Percentiles rank a stretch among this genome's conserved stretches.
These are phyloP conservation scores for Debaryomyces tyrocola DNA, from an alignment of 805 yeast genomes.

Conservation along the genomic window DNA sequence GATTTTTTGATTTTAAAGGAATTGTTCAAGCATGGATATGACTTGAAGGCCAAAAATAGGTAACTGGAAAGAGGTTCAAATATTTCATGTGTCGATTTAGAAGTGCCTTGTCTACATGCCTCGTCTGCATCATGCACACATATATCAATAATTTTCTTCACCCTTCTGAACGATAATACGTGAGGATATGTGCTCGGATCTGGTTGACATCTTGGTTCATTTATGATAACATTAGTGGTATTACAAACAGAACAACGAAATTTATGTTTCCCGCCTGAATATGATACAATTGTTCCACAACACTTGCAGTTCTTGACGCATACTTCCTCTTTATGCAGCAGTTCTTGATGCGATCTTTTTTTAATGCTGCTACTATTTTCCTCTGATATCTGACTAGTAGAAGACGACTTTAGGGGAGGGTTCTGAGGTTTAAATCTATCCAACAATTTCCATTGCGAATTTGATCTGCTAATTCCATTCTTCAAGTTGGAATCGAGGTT, in stretches of 20 bases:
- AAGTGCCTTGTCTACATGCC: slow-evolving; percentile 15
- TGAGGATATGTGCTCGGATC: slow-evolving; percentile 9
- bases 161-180: slow-evolving; percentile 27
- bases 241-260: slow-evolving; percentile 66
- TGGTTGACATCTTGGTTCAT: neutral
- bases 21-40: slow-evolving; percentile 45
- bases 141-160: slow-evolving; percentile 32
- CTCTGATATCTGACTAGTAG: neutral
- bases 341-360: slow-evolving; percentile 3
- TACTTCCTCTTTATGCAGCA: slow-evolving; percentile 7
- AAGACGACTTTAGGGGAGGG: neutral
- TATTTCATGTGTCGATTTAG: slow-evolving; percentile 27
- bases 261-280: slow-evolving; percentile 27
- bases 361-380: neutral
- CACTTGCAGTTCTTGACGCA: slow-evolving; percentile 33
- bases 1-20: slow-evolving; percentile 48
- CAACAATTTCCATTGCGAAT: slow-evolving; percentile 22
- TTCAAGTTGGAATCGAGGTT: neutral
- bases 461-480: slow-evolving; percentile 11
- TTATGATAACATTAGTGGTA: slow-evolving; percentile 40
- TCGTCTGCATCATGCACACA: slow-evolving; percentile 23
- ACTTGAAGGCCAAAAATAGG: slow-evolving; percentile 48
- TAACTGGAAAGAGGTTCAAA: slow-evolving; percentile 53
- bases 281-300: slow-evolving; percentile 36
- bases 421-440: slow-evolving; percentile 13